Conservation (phyloP, 768 basidiomycete species). For the Cystofilobasidium ferigula region DNA sequence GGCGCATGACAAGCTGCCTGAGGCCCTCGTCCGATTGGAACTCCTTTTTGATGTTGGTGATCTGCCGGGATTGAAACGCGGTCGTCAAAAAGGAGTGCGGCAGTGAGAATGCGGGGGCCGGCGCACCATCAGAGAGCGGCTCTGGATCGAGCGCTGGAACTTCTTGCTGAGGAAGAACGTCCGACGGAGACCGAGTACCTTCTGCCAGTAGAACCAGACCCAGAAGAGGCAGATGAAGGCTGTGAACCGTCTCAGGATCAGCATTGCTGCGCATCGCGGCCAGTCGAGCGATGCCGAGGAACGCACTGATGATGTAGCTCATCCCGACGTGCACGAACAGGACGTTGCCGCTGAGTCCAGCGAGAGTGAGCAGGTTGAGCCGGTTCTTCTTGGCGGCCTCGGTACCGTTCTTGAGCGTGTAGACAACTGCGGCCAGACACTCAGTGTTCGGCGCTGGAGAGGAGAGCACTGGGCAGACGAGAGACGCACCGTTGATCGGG, state of each 20-base stretch:
- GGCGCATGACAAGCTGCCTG: conserved; percentile 36
- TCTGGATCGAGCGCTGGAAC: conserved; percentile 81
- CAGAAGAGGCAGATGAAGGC: conserved; percentile 53
- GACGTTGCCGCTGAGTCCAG: conserved; percentile 51
- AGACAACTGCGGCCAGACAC: conserved; percentile 39
- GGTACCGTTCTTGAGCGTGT: conserved; percentile 60
- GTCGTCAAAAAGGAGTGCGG: not conserved
- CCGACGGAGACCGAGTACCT: conserved; percentile 65
- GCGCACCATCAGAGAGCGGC: conserved; percentile 65
- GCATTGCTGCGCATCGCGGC: conserved; percentile 23
- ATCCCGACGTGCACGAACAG: conserved; percentile 76
- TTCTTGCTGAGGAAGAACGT: conserved; percentile 59
- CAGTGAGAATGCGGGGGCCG: not conserved
- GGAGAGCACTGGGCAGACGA: not conserved
- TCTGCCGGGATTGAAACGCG: conserved; percentile 27
- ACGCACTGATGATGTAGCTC: conserved; percentile 63
- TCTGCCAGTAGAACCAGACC: conserved; percentile 54
- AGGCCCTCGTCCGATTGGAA: conserved; percentile 77
- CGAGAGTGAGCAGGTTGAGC: conserved; percentile 58
- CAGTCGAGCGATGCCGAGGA: not conserved
- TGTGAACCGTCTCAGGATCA: too few species aligned
- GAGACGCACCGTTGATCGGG: conserved; percentile 56
- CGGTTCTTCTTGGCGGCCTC: conserved; percentile 40
- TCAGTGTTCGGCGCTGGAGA: not conserved
- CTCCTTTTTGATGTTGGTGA: conserved; percentile 67